These are phyloP conservation scores for Marchantia paleacea DNA, from an alignment of 225 moss, liverwort and hornwort species.

Conservation along the genomic window DNA sequence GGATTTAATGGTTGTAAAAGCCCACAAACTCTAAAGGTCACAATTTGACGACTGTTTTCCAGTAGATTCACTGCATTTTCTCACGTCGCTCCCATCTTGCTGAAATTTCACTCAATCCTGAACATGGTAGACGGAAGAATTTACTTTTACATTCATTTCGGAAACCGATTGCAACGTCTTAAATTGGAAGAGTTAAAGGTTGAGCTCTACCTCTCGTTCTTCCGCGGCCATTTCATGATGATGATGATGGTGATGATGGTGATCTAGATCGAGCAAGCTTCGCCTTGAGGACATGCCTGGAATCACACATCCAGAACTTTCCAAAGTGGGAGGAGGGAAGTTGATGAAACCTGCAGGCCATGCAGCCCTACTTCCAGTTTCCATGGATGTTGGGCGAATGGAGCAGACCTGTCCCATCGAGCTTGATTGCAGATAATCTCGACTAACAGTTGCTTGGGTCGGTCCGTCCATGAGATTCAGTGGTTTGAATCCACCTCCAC, in stretches of 20 bases:
- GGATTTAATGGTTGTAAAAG: neutral
- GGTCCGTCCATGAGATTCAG: constrained; percentile 29
- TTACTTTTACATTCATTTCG: neutral
- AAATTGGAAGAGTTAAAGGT: neutral
- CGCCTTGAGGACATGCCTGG: constrained; percentile 26
- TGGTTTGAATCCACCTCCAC: constrained; percentile 16
- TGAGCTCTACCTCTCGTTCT: constrained; percentile 34
- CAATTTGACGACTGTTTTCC: neutral
- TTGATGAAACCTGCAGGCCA: constrained; percentile 38
- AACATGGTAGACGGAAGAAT: neutral
- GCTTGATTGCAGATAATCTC: constrained; percentile 24
- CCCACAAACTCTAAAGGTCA: neutral
- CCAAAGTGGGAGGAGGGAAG: constrained; percentile 32
- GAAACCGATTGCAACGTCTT: neutral
- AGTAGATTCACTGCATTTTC: neutral
- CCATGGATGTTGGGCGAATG: constrained; percentile 23
- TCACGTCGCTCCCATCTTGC: neutral
- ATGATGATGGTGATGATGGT: constrained; percentile 10
- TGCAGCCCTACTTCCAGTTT: constrained; percentile 25
- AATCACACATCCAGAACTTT: constrained; percentile 15
- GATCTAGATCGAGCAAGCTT: constrained; percentile 27
- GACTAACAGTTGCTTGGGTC: constrained; percentile 9
- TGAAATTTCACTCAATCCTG: neutral
- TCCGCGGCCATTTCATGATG: constrained; percentile 19
- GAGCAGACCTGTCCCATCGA: constrained; percentile 22